Evolutionary conservation across 1,284 basidiomycete species (phyloP), one percentile per base, ranked within the genome.

Genomic region (Inonotus obliquus): DNA sequence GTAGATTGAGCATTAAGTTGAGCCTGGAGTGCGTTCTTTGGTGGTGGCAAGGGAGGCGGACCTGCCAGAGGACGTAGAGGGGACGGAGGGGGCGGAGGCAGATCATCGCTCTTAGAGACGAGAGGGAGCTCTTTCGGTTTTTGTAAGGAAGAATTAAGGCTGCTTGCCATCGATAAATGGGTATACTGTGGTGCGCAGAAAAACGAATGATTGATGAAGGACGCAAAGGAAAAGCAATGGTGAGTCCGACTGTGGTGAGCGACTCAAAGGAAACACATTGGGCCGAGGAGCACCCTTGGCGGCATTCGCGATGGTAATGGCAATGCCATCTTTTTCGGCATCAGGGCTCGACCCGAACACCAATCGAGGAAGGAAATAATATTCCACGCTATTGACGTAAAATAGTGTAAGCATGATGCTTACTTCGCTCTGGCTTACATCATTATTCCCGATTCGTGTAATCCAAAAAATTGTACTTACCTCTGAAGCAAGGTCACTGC

Each of bases 51-150:
- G 3, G 74, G 73, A 9, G 71, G 64, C 27, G 65, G 56, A 23
- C 59, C 37, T 32, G 57, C 56, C 23, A 59, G 35, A 58, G 65
- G 64, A 53, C 73, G 70, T 19, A 57, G 17, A 19, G 62, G 59
- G 10, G 62, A 63, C 21, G 72, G 73, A 11, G 75, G 78, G 17
- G 70, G 67, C 11, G 73, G 71, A 25, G 77, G 76, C 1, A 76
- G 70, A 64, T 73, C 73, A 57, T 73, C 72, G 67, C 73, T 72
- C 65, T 66, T 69, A 54, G 62, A 63, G 65, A 73, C 65, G 37
- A 70, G 65, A 25, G 76, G 71, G 38, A 75, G 66, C 51, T 73
- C 69, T 66, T 75, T 75, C 58, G 32, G 27, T 13, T 45, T 41
- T 35, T 14, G 11, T 41, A 41, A 4, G 29, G 17, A 13, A 11